These are phyloP conservation scores for Pholiota adiposa DNA, from an alignment of 1,284 basidiomycete genomes.

Conservation along the genomic window DNA sequence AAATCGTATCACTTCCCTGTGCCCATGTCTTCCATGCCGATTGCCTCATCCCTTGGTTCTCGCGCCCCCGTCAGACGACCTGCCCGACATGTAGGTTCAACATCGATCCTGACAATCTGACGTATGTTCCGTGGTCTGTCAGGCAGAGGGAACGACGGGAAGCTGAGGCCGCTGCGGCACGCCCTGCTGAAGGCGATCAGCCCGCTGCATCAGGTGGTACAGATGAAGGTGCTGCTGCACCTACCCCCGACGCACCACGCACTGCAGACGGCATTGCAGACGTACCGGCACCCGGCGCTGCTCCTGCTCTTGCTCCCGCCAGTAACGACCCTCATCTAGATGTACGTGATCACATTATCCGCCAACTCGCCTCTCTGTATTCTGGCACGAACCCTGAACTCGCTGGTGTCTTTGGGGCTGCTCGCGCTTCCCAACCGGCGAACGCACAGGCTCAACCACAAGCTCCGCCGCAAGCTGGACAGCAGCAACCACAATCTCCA, in stretches of 20 bases:
- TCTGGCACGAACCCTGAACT: not conserved
- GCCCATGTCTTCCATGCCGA: conserved; percentile 78
- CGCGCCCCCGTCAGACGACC: conserved; percentile 73
- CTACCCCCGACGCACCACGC: not conserved
- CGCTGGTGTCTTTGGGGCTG: not conserved
- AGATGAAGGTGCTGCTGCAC: not conserved
- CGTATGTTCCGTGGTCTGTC: conserved; percentile 42
- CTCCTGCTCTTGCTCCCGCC: not conserved
- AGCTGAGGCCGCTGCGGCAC: conserved; percentile 5
- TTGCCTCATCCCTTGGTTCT: conserved; percentile 81
- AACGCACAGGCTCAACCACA: not conserved
- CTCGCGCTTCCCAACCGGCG: not conserved
- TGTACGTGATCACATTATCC: not conserved
- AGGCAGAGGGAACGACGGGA: conserved; percentile 15
- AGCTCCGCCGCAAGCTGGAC: not conserved
- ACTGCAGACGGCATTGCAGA: not conserved
- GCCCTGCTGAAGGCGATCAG: conserved; percentile 2
- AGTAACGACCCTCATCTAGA: too few species aligned
- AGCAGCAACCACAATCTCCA: too few species aligned
- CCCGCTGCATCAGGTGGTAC: not conserved
- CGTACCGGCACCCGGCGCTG: not conserved
- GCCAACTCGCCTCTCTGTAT: not conserved
- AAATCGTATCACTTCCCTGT: conserved; percentile 72
- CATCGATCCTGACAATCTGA: conserved; percentile 75
- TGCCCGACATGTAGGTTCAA: conserved; percentile 83